Conservation (phyloP, 441 rosid genomes). For the Erysimum cheiri region DNA sequence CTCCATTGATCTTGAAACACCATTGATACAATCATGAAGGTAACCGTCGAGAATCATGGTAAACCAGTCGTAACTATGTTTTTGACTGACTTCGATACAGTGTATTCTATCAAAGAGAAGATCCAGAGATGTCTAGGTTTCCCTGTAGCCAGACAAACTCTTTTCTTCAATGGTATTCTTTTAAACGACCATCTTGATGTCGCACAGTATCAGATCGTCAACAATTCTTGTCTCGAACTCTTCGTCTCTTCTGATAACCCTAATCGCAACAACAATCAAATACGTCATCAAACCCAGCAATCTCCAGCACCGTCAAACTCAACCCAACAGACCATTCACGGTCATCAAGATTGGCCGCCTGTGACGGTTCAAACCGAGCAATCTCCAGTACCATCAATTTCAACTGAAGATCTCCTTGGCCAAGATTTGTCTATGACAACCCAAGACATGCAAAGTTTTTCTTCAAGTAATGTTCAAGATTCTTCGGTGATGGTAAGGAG, state of each 20-base stretch:
- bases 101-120: slow-evolving; percentile 75
- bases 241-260: slow-evolving; percentile 31
- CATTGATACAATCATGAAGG: slow-evolving; percentile 54
- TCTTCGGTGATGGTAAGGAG: neutral
- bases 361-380: neutral
- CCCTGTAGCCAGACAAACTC: slow-evolving; percentile 60
- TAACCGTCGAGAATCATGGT: slow-evolving; percentile 48
- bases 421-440: neutral
- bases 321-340: neutral
- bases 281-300: slow-evolving; percentile 43
- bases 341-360: neutral
- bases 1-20: slow-evolving; percentile 14
- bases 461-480: neutral
- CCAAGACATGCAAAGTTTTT: neutral
- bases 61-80: too few species aligned
- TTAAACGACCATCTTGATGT: slow-evolving; percentile 61
- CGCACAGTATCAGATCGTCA: slow-evolving; percentile 58
- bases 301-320: slow-evolving; percentile 12
- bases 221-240: slow-evolving; percentile 64
- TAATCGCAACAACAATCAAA: neutral
- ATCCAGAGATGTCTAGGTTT: slow-evolving; percentile 64
- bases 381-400: neutral
- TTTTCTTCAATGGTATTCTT: slow-evolving; percentile 68
- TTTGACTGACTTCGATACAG: slow-evolving; percentile 64
- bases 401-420: neutral